A percentile compares a stretch with the other conserved stretches of the same genome.
These are phyloP conservation scores for Fragaria vesca DNA, from an alignment of 306 rosid species.

Conservation along the genomic window DNA sequence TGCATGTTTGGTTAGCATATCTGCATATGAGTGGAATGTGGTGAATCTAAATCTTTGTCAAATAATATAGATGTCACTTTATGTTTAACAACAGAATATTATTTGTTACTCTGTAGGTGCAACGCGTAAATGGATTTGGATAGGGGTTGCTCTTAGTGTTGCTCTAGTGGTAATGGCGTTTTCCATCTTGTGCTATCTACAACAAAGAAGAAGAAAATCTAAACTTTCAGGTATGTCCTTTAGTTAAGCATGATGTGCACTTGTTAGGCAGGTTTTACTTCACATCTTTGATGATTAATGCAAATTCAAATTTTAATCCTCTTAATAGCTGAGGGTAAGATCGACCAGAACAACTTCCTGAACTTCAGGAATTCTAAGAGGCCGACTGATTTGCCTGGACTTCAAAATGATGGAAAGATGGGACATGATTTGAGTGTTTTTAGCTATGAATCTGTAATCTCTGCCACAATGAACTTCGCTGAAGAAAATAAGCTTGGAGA, in stretches of 20 bases:
- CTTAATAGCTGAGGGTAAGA: background rate
- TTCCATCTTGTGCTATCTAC: background rate
- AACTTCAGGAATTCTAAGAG: background rate
- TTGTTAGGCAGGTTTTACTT: background rate
- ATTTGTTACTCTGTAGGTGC: background rate
- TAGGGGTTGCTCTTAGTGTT: background rate
- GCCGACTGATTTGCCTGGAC: background rate
- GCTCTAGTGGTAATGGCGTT: background rate
- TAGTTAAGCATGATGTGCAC: background rate
- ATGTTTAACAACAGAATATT: background rate
- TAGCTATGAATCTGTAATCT: slow-evolving; percentile 15
- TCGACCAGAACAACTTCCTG: background rate
- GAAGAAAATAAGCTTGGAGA: slow-evolving; percentile 26
- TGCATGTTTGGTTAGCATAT: background rate
- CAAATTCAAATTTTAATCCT: background rate
- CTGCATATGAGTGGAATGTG: background rate
- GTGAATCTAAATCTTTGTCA: background rate
- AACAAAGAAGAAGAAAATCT: background rate
- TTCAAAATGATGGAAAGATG: background rate
- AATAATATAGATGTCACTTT: background rate
- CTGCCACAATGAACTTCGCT: slow-evolving; percentile 28
- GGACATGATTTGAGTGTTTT: slow-evolving; percentile 5
- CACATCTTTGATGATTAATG: background rate
- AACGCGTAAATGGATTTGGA: background rate
- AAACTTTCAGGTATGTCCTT: background rate